These are phyloP conservation scores for Blumeriella jaapii DNA, from an alignment of 2,329 filamentous ascomycete genomes.

Conservation along the genomic window DNA sequence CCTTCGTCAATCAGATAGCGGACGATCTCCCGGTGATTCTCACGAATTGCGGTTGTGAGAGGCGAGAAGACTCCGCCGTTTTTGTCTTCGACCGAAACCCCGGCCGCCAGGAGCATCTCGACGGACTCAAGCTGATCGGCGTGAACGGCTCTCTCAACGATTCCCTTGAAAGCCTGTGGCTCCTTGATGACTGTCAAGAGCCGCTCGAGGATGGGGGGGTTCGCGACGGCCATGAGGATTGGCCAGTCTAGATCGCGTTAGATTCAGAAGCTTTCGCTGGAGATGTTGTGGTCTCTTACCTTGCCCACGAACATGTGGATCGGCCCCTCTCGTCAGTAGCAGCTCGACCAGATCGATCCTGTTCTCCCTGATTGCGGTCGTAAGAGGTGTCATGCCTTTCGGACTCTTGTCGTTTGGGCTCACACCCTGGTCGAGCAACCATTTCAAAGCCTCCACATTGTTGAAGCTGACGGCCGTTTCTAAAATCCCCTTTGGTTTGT, in stretches of 20 bases:
- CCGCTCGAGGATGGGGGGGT: constrained; percentile 46
- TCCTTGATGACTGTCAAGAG: constrained; percentile 46
- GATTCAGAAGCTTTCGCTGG: too few relatives aligned
- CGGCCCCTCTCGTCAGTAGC: constrained; percentile 45
- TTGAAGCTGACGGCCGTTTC: constrained; percentile 52
- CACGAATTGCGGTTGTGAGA: constrained; percentile 52
- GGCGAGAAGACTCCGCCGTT: constrained; percentile 63
- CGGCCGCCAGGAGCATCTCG: constrained; percentile 35
- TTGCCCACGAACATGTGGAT: constrained; percentile 50
- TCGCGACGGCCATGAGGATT: constrained; percentile 54
- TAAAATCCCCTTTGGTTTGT: constrained; percentile 50
- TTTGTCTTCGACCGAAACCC: constrained; percentile 56
- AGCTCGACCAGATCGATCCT: constrained; percentile 47
- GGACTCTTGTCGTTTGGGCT: constrained; percentile 47
- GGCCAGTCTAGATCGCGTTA: constrained; percentile 44
- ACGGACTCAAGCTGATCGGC: constrained; percentile 56
- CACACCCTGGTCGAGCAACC: constrained; percentile 47
- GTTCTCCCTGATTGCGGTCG: constrained; percentile 53
- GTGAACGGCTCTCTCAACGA: constrained; percentile 55
- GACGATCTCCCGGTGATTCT: constrained; percentile 49
- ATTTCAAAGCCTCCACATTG: constrained; percentile 47
- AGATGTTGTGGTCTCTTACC: not conserved
- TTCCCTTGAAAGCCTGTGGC: constrained; percentile 51
- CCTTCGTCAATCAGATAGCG: constrained; percentile 48
- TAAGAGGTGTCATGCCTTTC: constrained; percentile 49